phyloP scores from a whole-genome alignment of 2,329 filamentous ascomycete species.

The Talaromyces sp. region DNA sequence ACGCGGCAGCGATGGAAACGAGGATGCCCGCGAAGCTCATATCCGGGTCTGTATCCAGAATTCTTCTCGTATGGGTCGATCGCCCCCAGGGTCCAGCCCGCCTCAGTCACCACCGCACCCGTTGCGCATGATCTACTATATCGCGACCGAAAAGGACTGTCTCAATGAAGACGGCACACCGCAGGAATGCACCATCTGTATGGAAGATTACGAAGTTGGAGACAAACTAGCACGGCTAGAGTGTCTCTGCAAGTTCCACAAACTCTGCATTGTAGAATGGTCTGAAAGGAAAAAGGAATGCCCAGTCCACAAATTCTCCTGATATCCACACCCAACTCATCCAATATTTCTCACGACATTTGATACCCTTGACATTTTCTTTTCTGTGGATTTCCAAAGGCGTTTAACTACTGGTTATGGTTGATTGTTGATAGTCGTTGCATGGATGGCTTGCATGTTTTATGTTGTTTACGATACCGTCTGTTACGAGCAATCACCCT shows the following conservation, averaged over 20 bases:
- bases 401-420: not conserved
- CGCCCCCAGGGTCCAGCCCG: conserved; percentile 12
- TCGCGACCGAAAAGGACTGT: conserved; percentile 61
- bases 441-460: not conserved
- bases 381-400: not conserved
- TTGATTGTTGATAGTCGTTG: not conserved
- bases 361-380: not conserved
- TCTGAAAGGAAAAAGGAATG: conserved; percentile 55
- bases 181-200: conserved; percentile 60
- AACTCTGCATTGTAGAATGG: conserved; percentile 57
- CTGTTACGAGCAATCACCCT: not conserved
- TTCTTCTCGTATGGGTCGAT: conserved; percentile 21
- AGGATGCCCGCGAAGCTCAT: conserved; percentile 40
- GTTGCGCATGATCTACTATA: conserved; percentile 43
- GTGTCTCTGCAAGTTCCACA: conserved; percentile 61
- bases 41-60: conserved; percentile 41
- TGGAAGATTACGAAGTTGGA: conserved; percentile 59
- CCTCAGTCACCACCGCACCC: conserved; percentile 19
- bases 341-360: conserved; percentile 5
- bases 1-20: conserved; percentile 30
- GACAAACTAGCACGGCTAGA: conserved; percentile 56
- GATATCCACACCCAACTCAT: not conserved
- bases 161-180: conserved; percentile 47
- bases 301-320: conserved; percentile 51
- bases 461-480: not conserved